Percentiles rank a stretch among this genome's conserved stretches.
Conservation (phyloP, 139 green algal species). For the Chlamydomonas sphaeroides region DNA sequence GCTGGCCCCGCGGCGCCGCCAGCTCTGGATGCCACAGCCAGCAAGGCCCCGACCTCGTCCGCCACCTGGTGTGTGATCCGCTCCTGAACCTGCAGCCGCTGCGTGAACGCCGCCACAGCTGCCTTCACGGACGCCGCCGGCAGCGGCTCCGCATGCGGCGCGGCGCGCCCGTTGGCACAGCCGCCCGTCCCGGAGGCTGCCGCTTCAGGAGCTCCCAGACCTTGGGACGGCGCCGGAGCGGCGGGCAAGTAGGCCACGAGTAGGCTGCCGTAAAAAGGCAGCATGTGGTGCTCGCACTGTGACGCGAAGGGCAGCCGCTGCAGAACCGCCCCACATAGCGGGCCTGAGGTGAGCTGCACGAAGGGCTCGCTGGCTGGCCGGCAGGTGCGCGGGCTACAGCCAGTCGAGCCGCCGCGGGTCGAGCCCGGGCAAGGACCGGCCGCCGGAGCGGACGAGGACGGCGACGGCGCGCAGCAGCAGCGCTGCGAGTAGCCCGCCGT, state of each 20-base stretch:
- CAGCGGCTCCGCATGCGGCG: background rate
- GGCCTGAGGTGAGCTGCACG: too few relatives aligned
- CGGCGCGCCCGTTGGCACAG: background rate
- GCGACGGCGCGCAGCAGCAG: background rate
- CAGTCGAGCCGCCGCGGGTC: too few relatives aligned
- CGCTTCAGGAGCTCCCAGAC: background rate
- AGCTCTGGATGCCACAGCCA: background rate
- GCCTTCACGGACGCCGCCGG: constrained; percentile 35
- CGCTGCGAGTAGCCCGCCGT: background rate
- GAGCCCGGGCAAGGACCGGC: too few relatives aligned
- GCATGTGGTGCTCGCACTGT: constrained; percentile 97
- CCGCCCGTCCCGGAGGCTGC: background rate
- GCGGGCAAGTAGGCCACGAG: constrained; percentile 60
- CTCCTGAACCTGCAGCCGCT: constrained; percentile 93
- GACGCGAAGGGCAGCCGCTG: constrained; percentile 63
- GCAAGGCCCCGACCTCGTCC: constrained; percentile 59
- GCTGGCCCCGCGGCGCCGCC: background rate
- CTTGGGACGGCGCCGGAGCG: background rate
- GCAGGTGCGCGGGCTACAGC: too few relatives aligned
- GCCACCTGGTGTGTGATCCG: constrained; percentile 91
- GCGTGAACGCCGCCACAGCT: constrained; percentile 68
- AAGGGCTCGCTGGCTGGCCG: background rate
- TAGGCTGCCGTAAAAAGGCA: constrained; percentile 92
- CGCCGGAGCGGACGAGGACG: too few relatives aligned
- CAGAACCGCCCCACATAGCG: background rate